Evolutionary conservation across 768 basidiomycete species (phyloP).

Genomic region (Pisolithus tinctorius): DNA sequence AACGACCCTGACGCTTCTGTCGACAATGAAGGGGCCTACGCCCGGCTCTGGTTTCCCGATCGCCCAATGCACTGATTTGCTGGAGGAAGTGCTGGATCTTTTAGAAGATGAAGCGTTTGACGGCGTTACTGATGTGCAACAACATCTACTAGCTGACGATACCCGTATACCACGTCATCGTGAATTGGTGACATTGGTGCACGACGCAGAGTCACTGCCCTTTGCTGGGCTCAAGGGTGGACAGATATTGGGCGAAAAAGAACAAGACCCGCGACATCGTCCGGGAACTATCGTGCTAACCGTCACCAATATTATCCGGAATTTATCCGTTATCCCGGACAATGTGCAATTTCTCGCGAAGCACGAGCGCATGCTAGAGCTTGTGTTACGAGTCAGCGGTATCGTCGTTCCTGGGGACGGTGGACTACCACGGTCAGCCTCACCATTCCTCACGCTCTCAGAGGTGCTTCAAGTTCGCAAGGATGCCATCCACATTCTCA

Average conservation of each 20-base stretch:
- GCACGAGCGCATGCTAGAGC: constrained; percentile 55
- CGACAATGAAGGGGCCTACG: constrained; percentile 66
- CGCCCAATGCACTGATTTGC: constrained; percentile 65
- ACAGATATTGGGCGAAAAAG: constrained; percentile 45
- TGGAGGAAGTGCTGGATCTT: constrained; percentile 83
- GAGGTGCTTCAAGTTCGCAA: constrained; percentile 72
- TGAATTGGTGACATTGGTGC: constrained; percentile 51
- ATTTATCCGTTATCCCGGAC: constrained; percentile 69
- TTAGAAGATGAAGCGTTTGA: constrained; percentile 78
- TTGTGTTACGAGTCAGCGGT: constrained; percentile 64
- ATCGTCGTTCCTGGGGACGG: constrained; percentile 32
- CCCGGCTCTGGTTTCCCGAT: constrained; percentile 62
- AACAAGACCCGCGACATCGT: constrained; percentile 55
- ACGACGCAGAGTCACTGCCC: constrained; percentile 50
- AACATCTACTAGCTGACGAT: constrained; percentile 22
- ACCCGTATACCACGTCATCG: constrained; percentile 53
- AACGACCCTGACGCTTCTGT: constrained; percentile 78
- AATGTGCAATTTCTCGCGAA: constrained; percentile 62
- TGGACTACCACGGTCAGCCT: constrained; percentile 35
- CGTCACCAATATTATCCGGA: constrained; percentile 77
- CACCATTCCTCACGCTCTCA: constrained; percentile 55
- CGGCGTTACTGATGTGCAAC: constrained; percentile 29
- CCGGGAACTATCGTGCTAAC: constrained; percentile 57
- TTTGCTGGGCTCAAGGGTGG: constrained; percentile 48
- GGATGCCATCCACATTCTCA: constrained; percentile 67